Conservation (phyloP, 2,329 filamentous ascomycete species). For the Fusarium sulawesiense region DNA sequence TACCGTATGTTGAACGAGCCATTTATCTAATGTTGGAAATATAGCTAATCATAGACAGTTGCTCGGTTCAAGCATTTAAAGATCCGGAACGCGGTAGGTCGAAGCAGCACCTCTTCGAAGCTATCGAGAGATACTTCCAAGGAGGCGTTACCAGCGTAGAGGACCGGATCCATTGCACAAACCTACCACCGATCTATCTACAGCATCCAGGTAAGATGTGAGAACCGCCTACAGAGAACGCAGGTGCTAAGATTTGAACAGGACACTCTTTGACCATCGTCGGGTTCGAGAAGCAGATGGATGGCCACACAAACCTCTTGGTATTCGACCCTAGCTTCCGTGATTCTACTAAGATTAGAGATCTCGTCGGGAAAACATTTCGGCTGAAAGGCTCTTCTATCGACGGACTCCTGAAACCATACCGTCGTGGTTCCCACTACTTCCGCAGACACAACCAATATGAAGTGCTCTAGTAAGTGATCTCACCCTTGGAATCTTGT, state of each 20-base stretch:
- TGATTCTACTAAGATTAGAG: conserved; percentile 72
- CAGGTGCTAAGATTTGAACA: conserved; percentile 38
- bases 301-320: conserved; percentile 76
- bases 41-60: conserved; percentile 55
- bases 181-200: conserved; percentile 86
- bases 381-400: conserved; percentile 54
- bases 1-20: conserved; percentile 63
- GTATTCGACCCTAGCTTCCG: conserved; percentile 90
- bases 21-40: neutral
- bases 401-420: conserved; percentile 70
- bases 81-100: conserved; percentile 57
- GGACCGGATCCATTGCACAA: conserved; percentile 72
- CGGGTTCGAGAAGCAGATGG: conserved; percentile 77
- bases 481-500: neutral
- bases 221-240: neutral
- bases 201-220: conserved; percentile 76
- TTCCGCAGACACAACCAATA: conserved; percentile 79
- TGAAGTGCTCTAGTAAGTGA: conserved; percentile 77
- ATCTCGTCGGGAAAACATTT: conserved; percentile 64
- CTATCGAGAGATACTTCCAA: conserved; percentile 81
- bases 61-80: conserved; percentile 71
- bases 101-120: conserved; percentile 69
- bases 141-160: conserved; percentile 58
- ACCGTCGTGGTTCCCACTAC: conserved; percentile 76
- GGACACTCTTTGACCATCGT: conserved; percentile 93